Evolutionary conservation across 768 basidiomycete genomes (phyloP).

Genomic region (Rubroboletus pulcherrimus): DNA sequence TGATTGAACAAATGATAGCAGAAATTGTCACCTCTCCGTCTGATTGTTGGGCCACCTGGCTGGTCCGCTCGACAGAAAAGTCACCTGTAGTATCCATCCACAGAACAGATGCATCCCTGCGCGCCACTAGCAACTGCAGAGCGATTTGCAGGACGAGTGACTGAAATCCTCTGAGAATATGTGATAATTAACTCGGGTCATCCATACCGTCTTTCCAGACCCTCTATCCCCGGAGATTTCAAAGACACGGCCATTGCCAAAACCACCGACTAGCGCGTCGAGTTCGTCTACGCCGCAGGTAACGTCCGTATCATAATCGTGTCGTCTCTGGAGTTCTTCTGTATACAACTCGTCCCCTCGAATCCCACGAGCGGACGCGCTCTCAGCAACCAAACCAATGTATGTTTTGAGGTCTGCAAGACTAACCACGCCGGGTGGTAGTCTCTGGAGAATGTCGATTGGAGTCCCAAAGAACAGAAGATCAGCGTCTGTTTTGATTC

Average conservation of each 20-base stretch:
- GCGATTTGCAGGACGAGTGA: conserved; percentile 57
- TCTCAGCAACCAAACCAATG: conserved; percentile 38
- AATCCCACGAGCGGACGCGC: conserved; percentile 42
- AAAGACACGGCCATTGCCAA: conserved; percentile 50
- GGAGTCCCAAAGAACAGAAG: conserved; percentile 49
- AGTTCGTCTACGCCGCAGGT: conserved; percentile 43
- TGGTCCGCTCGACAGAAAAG: conserved; percentile 52
- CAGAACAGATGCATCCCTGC: conserved; percentile 38
- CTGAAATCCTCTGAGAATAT: conserved; percentile 35
- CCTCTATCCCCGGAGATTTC: conserved; percentile 66
- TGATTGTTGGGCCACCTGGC: conserved; percentile 33
- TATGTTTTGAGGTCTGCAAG: conserved; percentile 46
- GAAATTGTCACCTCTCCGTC: conserved; percentile 24
- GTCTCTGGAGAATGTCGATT: conserved; percentile 46
- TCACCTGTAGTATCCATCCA: conserved; percentile 77
- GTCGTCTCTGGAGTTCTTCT: conserved; percentile 12
- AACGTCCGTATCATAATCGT: conserved; percentile 8
- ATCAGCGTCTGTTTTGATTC: conserved; percentile 55
- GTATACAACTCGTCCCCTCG: conserved; percentile 29
- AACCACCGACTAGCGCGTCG: conserved; percentile 49
- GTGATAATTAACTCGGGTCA: background rate
- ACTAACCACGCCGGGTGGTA: conserved; percentile 48
- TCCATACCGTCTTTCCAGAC: conserved; percentile 66
- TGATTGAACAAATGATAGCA: background rate
- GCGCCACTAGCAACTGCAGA: conserved; percentile 45